These are phyloP conservation scores for Plasmodium cynomolgi DNA, from an alignment of 169 alveolate genomes.

Conservation along the genomic window DNA sequence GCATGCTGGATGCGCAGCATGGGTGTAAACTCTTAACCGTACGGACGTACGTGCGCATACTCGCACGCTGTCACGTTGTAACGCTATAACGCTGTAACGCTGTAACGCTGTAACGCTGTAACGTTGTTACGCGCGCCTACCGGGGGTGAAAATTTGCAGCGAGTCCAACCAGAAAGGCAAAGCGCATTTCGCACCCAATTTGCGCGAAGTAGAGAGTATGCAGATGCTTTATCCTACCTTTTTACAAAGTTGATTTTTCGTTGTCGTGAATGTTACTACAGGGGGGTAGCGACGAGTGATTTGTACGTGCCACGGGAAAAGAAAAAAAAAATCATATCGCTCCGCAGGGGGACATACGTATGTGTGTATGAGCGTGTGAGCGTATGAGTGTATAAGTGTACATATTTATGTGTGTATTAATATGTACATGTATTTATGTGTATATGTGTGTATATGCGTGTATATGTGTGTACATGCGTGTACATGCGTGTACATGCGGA, in stretches of 20 bases:
- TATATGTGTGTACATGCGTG: background rate
- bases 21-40: background rate
- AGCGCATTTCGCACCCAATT: background rate
- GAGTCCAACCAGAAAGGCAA: background rate
- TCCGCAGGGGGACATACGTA: constrained; percentile 1
- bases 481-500: background rate
- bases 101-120: too few relatives aligned
- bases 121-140: background rate
- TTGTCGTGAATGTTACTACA: background rate
- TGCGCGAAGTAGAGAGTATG: constrained; percentile 12
- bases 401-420: background rate
- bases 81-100: too few relatives aligned
- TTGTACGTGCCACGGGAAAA: background rate
- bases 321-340: background rate
- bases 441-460: too few relatives aligned
- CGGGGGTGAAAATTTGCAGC: background rate
- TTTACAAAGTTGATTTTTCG: background rate
- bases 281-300: background rate
- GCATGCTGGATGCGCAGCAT: background rate
- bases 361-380: background rate
- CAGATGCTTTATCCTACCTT: background rate
- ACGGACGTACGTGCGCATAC: background rate
- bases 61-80: background rate
- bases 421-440: background rate
- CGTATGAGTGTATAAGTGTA: background rate